Conservation (phyloP, 176 grass and related monocot genomes). For the Cymbopogon citratus region DNA sequence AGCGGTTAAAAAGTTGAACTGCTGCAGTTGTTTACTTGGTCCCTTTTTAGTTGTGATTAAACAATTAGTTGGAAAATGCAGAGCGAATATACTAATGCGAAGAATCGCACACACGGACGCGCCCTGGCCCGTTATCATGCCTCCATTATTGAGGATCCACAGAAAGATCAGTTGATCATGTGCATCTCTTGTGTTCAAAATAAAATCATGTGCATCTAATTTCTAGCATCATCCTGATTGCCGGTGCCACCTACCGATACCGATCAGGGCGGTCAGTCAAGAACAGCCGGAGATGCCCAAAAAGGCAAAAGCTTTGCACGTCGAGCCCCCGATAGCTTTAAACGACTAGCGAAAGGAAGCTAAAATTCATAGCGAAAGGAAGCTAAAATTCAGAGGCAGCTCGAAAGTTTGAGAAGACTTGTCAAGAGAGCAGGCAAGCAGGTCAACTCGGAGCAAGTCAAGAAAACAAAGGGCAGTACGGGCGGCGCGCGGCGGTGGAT, state of each 20-base stretch:
- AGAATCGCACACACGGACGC: neutral
- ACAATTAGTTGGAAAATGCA: neutral
- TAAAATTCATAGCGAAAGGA: no score
- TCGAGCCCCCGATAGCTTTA: neutral
- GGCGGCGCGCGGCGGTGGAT: neutral
- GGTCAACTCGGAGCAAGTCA: slow-evolving; percentile 9
- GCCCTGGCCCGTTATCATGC: neutral
- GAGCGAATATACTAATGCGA: slow-evolving; percentile 22
- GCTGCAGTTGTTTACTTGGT: neutral
- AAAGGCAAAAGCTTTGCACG: slow-evolving; percentile 33
- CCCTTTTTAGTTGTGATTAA: neutral
- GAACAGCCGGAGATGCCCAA: neutral
- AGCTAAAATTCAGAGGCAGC: slow-evolving; percentile 1
- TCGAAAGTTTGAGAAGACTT: neutral
- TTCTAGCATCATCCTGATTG: neutral
- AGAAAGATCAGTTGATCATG: slow-evolving; percentile 25
- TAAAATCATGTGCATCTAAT: no score
- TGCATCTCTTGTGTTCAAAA: no score
- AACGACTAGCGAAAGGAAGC: neutral
- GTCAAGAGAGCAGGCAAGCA: neutral
- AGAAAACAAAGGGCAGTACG: neutral
- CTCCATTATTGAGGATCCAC: slow-evolving; percentile 16
- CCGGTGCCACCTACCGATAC: neutral
- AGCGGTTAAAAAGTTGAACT: neutral
- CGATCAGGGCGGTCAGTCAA: neutral